Percentiles rank a stretch among this genome's conserved stretches.
These are phyloP conservation scores for Caryopteris hybrid DNA, from an alignment of 305 asterid species.

Conservation along the genomic window DNA sequence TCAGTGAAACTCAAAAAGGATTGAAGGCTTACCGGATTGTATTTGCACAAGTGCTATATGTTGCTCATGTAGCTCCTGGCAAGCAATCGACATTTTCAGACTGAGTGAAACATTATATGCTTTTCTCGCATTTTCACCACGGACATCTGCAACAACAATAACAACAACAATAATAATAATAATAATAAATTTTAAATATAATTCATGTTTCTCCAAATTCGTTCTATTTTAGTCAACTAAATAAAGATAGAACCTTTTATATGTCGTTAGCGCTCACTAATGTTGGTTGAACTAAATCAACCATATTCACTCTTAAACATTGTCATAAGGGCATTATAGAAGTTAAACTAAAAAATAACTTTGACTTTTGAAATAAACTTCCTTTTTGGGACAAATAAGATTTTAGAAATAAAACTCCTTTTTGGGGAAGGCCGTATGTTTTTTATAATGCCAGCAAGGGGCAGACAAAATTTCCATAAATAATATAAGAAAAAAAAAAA, in stretches of 20 bases:
- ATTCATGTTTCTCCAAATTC: too few species aligned
- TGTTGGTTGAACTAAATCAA: too few species aligned
- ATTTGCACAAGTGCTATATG: constrained; percentile 54
- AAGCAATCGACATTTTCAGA: constrained; percentile 33
- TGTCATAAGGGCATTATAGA: neutral
- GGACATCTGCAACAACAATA: constrained; percentile 27
- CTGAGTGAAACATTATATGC: constrained; percentile 13
- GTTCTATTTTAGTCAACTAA: too few species aligned
- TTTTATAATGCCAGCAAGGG: neutral
- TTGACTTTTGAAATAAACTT: neutral
- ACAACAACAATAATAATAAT: too few species aligned
- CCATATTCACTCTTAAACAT: too few species aligned
- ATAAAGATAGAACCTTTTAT: too few species aligned
- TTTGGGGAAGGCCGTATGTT: neutral
- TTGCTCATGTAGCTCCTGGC: constrained; percentile 36
- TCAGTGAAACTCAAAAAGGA: constrained; percentile 1
- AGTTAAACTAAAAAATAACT: neutral
- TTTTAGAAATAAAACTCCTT: too few species aligned
- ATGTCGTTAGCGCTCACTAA: too few species aligned
- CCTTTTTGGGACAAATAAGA: too few species aligned
- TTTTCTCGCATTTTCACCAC: constrained; percentile 46
- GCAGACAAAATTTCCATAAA: neutral
- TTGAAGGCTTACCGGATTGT: constrained; percentile 43
- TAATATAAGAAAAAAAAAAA: neutral
- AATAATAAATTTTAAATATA: too few species aligned